Percentiles rank a stretch among this genome's conserved stretches.
These are phyloP conservation scores for Caryopteris hybrid DNA, from an alignment of 305 asterid genomes.

Conservation along the genomic window DNA sequence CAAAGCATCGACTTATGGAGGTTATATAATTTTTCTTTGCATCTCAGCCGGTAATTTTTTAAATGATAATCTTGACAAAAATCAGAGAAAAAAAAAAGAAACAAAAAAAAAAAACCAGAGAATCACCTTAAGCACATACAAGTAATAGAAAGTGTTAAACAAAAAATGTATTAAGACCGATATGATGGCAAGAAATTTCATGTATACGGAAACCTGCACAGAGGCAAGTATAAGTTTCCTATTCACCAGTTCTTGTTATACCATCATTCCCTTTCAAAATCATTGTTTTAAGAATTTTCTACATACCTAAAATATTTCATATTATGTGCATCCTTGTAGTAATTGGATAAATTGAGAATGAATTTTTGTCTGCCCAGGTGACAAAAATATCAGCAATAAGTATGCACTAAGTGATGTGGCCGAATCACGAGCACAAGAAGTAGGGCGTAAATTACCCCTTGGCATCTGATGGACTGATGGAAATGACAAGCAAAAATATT, in stretches of 20 bases:
- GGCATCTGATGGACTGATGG: too few relatives aligned
- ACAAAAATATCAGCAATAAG: too few relatives aligned
- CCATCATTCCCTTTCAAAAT: neutral
- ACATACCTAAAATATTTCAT: neutral
- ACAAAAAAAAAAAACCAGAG: too few relatives aligned
- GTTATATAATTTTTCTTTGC: too few relatives aligned
- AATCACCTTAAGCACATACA: neutral
- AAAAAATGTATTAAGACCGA: neutral
- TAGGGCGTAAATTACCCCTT: neutral
- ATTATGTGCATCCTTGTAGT: too few relatives aligned
- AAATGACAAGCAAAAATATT: neutral
- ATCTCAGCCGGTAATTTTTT: too few relatives aligned
- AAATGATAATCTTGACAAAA: neutral
- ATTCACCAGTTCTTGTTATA: neutral
- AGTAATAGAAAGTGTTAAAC: neutral
- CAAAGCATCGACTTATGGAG: too few relatives aligned
- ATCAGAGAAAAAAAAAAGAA: too few relatives aligned
- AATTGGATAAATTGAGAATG: too few relatives aligned
- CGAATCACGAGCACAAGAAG: neutral
- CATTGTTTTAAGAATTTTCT: neutral
- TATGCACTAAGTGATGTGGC: neutral
- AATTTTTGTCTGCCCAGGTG: too few relatives aligned
- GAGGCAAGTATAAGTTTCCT: neutral
- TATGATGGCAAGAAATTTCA: neutral
- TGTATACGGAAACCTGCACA: neutral